Evolutionary conservation across 140 eudicot species (phyloP), one percentile per base, ranked within the genome.

Genomic region (Stevia rebaudiana): DNA sequence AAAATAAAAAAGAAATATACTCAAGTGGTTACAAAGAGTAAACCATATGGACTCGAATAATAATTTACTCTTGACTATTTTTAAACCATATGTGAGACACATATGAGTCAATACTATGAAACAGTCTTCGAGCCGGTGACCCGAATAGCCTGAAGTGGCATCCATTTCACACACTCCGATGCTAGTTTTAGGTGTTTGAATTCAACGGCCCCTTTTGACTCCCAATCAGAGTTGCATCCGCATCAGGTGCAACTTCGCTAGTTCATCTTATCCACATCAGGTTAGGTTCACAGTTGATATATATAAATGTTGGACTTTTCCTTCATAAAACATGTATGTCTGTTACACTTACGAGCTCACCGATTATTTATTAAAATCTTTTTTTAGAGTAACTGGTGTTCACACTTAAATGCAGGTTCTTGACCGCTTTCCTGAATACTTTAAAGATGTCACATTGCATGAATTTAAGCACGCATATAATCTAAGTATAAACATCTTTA

Each of bases 401-500:
- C 56, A 44, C 23, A 37, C 56, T 71, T 68, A 48, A 16, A 67
- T 57, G 67, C 81, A 86, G 95, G 95, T 62, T 69, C 61, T 81
- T 55, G 74, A 78, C 50, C 61, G 2, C 11, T 82, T 78, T 39
- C 88, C 88, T 74, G 74, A 79, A 21, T 12, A 35, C 72, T 82
- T 90, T 72, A 35, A 72, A 48, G 80, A 69, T 30, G 75, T 84
- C 43, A 64, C 81, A 4, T 67, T 82, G n/a, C 71, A 84, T 56
- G 67, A 76, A 28, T 90, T 86, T 57, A 71, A 23, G 53, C 86
- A 84, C 78, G 97, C 97, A 24, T 82, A 79, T 69, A 83, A 74
- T 71, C 78, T 86, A 63, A 92, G 95, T 84, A 76, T 9, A 25
- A 56, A 11, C 66, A 54, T 39, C n/a, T n/a, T 63, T 55, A n/a